Base-by-base conservation (phyloP, 2,329 filamentous ascomycete genomes). In the Aureobasidium lini region DNA sequence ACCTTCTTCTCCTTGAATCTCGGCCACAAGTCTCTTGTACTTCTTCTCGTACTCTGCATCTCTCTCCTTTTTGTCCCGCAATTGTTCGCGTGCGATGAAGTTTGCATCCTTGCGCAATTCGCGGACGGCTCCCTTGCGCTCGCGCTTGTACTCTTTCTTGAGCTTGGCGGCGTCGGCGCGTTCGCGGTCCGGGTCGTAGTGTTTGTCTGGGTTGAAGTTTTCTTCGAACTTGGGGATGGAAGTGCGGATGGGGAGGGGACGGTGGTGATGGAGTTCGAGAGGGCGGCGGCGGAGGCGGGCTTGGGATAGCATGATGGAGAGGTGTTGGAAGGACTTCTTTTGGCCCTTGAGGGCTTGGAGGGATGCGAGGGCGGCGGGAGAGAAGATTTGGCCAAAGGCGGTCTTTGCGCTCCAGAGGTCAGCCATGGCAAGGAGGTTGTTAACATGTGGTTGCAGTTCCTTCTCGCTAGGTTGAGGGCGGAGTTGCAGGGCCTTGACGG, bases 1-100 rank as follows among this genome's bases (percentile, higher is more conserved):
- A 1, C 93, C 93, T 73, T 96, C 94, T 76, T 96, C 88, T 66
- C 88, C 90, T 77, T 99, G 93, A 68, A 99, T 96, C 81, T 96
- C 92, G 9, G 92, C 89, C 66, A 97, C 85, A 62, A 99, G 79
- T 65, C 88, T 84, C 80, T 88, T 89, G 79, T 93, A 95, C 82
- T 97, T 97, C 80, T 89, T 89, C 80, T 97, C 93, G 79, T 99
- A 97, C 65, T 89, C 91, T 60, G 84, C 84, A 78, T 97, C 94
- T 77, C 85, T 87, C 77, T 89, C 89, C 81, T 92, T 96, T 85
- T 97, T 97, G 78, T 95, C 81, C 68, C 84, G 83, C 68, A 99
- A 79, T 74, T 89, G 89, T 81, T 96, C 92, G 66, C 93, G 82
- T 36, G 91, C 90, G 77, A 97, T 85, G 71, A 99, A 97, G 73